Evolutionary conservation across 495 filamentous ascomycete species (phyloP).

Genomic region (Lasiosphaeria ovina): DNA sequence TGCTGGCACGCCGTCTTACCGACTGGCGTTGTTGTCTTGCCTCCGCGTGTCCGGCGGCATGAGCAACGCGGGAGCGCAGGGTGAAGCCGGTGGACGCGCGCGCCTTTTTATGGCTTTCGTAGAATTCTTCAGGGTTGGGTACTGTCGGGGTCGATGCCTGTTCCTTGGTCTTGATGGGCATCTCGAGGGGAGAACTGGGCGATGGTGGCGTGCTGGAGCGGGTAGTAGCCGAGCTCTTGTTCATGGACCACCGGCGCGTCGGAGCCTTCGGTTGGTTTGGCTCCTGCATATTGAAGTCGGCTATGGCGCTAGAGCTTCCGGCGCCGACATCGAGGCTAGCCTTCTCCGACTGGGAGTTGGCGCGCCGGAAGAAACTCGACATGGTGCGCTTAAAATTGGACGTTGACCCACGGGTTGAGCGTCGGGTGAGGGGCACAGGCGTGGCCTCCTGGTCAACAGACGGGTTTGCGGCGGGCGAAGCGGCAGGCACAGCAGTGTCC

Average conservation of each 20-base stretch:
- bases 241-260: constrained; percentile 46
- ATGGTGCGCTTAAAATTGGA: constrained; percentile 38
- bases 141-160: constrained; percentile 35
- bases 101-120: constrained; percentile 38
- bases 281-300: constrained; percentile 21
- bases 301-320: constrained; percentile 16
- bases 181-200: constrained; percentile 44
- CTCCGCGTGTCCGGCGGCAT: constrained; percentile 21
- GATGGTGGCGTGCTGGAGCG: constrained; percentile 54
- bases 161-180: constrained; percentile 28
- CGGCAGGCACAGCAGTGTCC: constrained; percentile 3
- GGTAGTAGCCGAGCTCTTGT: constrained; percentile 46
- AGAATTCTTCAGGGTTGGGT: constrained; percentile 39
- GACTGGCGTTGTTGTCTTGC: constrained; percentile 13
- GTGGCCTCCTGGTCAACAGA: constrained; percentile 25
- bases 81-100: constrained; percentile 49
- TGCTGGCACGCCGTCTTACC: constrained; percentile 35
- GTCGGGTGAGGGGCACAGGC: constrained; percentile 30
- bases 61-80: constrained; percentile 37
- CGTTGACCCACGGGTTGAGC: constrained; percentile 36
- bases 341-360: constrained; percentile 33
- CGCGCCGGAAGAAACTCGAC: constrained; percentile 33
- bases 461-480: constrained; percentile 19
- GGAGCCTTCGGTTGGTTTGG: constrained; percentile 26
- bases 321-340: constrained; percentile 15